Evolutionary conservation across 192 early-diverging fungal species (phyloP).

Genomic region (Bifiguratus adelaidae): DNA sequence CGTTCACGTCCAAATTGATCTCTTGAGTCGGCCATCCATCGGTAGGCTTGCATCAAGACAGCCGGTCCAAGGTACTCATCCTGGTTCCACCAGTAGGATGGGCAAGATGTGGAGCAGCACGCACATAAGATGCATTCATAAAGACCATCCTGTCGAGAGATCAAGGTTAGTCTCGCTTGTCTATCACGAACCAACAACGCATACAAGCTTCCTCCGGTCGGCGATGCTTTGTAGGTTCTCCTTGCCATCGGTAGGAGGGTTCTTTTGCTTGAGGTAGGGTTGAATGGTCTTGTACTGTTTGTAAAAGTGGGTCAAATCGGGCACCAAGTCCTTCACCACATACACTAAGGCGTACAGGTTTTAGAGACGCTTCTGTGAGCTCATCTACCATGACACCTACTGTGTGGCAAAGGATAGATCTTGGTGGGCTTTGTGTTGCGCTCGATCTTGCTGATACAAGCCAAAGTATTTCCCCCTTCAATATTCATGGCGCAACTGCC

Average conservation of each 20-base stretch:
- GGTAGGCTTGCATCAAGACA: conserved; percentile 94
- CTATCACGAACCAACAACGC: background rate
- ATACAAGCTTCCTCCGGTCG: conserved; percentile 76
- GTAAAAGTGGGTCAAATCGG: conserved; percentile 95
- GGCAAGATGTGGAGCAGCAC: conserved; percentile 95
- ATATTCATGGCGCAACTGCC: conserved; percentile 99
- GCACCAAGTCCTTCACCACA: conserved; percentile 95
- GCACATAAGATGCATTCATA: conserved; percentile 98
- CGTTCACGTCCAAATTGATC: conserved; percentile 86
- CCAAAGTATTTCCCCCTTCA: conserved; percentile 88
- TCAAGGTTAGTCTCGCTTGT: background rate
- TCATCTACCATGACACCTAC: conserved; percentile 19
- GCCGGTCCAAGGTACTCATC: conserved; percentile 93
- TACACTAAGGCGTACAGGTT: conserved; percentile 40
- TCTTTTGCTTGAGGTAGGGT: conserved; percentile 91
- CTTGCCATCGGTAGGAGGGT: conserved; percentile 40
- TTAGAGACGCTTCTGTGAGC: background rate
- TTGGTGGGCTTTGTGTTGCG: conserved; percentile 56
- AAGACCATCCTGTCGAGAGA: conserved; percentile 59
- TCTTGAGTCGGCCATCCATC: conserved; percentile 97
- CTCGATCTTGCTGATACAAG: conserved; percentile 85
- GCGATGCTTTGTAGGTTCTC: conserved; percentile 93
- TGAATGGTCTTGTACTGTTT: conserved; percentile 97
- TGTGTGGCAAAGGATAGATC: conserved; percentile 96
- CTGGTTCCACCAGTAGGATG: conserved; percentile 96